These are phyloP conservation scores for Stephanodiscus triporus DNA, from an alignment of 108 stramenopile species.

Conservation along the genomic window DNA sequence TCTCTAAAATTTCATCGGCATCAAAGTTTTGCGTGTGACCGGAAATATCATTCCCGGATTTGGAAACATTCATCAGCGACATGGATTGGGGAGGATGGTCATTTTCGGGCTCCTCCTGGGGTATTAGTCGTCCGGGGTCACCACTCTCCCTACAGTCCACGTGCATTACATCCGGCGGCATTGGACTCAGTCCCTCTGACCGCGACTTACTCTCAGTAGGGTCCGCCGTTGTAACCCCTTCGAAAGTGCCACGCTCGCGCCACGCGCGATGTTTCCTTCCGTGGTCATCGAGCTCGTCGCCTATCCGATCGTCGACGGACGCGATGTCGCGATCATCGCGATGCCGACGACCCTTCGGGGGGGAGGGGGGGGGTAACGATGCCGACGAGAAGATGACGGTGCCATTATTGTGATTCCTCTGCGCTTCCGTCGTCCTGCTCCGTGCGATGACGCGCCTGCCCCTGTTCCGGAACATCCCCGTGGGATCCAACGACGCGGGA, in stretches of 20 bases:
- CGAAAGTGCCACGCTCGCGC: no score
- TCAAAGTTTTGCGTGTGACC: neutral
- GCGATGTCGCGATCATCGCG: neutral
- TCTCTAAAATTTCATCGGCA: neutral
- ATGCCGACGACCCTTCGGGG: neutral
- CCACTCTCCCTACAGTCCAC: no score
- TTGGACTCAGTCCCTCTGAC: no score
- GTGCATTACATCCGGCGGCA: no score
- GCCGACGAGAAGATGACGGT: neutral
- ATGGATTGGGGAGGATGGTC: neutral
- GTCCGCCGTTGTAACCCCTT: no score
- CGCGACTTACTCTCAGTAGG: no score
- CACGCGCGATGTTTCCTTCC: no score
- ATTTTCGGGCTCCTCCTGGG: neutral
- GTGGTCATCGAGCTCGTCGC: no score
- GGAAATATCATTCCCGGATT: neutral
- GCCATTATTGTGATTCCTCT: neutral
- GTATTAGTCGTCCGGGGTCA: no score
- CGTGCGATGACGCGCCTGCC: constrained; percentile 36
- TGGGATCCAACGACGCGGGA: constrained; percentile 26
- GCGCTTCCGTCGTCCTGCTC: neutral
- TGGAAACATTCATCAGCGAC: neutral
- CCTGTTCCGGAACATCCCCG: constrained; percentile 53
- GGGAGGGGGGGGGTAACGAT: no score
- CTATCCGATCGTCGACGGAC: neutral